Base-by-base conservation (phyloP, 148 eudicot species). In the Chenopodium suecicum region DNA sequence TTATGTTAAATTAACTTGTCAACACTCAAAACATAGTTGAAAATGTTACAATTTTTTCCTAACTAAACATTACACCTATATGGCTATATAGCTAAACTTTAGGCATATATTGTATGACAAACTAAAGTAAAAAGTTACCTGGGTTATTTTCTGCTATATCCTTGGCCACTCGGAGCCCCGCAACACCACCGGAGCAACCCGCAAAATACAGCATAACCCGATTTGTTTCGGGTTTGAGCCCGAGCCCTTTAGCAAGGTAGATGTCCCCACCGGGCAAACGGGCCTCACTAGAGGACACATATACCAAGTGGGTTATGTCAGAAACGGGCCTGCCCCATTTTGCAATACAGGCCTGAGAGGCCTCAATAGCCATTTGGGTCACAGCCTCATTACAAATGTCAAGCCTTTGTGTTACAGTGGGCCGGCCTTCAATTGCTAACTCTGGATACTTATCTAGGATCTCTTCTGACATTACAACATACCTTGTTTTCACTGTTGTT, bases 71-170 rank as follows among this genome's bases (percentile, higher is more conserved):
- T 54, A 13, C 16, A 16, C 60, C 5, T 34, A 4, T 1, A 54
- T 54, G 14, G 12, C 60, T 54, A 54, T 1, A 54, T 54, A 54
- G 12, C 60, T 54, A 54, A 54, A 12, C 16, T 56, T 56, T 56
- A 12, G 60, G 60, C 60, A 13, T 4, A 16, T 56, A 16, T 3
- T 56, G 60, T 56, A 56, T 56, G 20, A 16, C 60, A 56, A 56
- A 62, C 5, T 5, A 6, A 41, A 41, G 44, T 41, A 41, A 41
- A 41, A 6, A 41, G 65, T 70, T 73, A 74, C 99, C 99, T 10
- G 97, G 99, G 79, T 97, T 97, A 81, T 97, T 94, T 85, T 97
- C 98, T 19, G 99, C 97, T 48, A 97, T 86, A 84, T 97, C 98
- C 76, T 94, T 92, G 20, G 98, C 97, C 22, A 92, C 95, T 14